Base-by-base conservation (phyloP, 371 early-diverging fungal genomes). In the Mortierella sp. region DNA sequence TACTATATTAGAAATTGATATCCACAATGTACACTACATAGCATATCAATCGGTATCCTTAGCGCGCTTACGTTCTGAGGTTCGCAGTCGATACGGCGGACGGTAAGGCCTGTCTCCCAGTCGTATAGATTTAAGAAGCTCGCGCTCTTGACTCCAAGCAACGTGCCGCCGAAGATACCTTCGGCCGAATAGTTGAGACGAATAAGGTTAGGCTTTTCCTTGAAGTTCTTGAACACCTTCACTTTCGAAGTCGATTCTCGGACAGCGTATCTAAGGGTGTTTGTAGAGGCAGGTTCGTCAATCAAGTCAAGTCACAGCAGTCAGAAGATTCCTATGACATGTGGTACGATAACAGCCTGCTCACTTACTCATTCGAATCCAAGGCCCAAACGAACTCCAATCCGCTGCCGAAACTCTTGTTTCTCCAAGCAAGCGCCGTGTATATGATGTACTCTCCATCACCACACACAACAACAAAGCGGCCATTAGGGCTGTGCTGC, bases 361-460 rank as follows among this genome's bases (percentile, higher is more conserved):
- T 23, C 57, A 70, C 82, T 56, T 81, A 93, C 81, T 95, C 90
- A 73, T 96, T 97, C 19, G 95, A 93, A 81, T 98, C 96, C 57
- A 86, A 81, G 24, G 95, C 96, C 99, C 99, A 99, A 6, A 94
- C 99, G 87, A 98, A 97, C 65, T 97, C 97, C 44, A 94, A 80
- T 9, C 93, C 99, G 42, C 87, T 90, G 9, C 99, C 99, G 79
- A 97, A 99, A 64, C 92, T 91, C 89, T 99, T 99, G 88, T 98
- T 99, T 80, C 99, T 89, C 99, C 99, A 99, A 1, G 98, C 97
- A 37, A 99, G 86, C 14, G 99, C 98, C 9, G 99, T 99, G 83
- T 99, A 99, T 65, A 99, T 97, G 68, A 98, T 98, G 79, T 95
- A 99, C 83, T 99, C 99, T 42, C 97, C 98, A 72, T 99, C 99